phyloP scores from a whole-genome alignment of 306 rosid species.

The Citrullus amarus region DNA sequence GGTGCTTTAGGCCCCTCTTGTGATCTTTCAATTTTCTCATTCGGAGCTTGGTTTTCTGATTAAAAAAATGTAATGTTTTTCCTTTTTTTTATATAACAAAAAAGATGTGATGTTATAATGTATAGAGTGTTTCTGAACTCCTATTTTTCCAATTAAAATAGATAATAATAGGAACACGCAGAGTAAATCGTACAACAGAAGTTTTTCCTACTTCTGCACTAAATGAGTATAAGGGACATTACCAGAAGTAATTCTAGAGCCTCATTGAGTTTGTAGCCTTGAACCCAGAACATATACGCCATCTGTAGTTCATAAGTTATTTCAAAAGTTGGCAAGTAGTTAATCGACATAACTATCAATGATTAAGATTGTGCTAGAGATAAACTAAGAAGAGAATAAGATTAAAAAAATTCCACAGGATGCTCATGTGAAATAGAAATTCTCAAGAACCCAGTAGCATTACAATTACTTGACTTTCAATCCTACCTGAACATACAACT shows the following conservation, averaged over 20 bases:
- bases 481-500: too few species aligned
- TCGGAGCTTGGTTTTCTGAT: not conserved
- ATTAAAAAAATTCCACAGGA: not conserved
- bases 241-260: slow-evolving; percentile 64
- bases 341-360: not conserved
- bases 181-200: not conserved
- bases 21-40: not conserved
- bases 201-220: not conserved
- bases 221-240: slow-evolving; percentile 15
- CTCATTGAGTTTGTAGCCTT: slow-evolving; percentile 57
- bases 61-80: not conserved
- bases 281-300: slow-evolving; percentile 94
- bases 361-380: not conserved
- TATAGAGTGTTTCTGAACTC: not conserved
- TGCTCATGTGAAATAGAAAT: not conserved
- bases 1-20: not conserved
- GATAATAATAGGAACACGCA: not conserved
- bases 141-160: not conserved
- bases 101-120: not conserved
- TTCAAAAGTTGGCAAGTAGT: slow-evolving; percentile 5
- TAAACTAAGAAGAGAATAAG: not conserved
- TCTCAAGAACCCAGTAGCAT: not conserved
- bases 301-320: slow-evolving; percentile 43
- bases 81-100: too few species aligned
- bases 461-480: too few species aligned